Conservation (phyloP, 352 stramenopile species). For the Globisporangium polare region DNA sequence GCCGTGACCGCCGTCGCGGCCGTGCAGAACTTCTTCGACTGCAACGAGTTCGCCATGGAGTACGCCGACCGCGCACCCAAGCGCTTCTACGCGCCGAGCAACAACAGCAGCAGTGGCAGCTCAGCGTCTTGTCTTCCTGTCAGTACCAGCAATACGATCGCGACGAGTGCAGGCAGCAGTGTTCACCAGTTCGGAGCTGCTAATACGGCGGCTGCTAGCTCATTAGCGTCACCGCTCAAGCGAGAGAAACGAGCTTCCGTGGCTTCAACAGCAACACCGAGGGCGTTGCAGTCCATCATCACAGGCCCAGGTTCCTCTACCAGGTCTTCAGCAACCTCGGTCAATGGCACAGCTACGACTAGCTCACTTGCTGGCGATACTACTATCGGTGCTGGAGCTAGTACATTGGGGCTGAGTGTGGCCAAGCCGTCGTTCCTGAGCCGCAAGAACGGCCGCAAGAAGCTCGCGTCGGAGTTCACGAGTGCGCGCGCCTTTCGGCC, state of each 20-base stretch:
- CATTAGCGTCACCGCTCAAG: neutral
- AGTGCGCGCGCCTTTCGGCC: slow-evolving; percentile 41
- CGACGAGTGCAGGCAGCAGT: neutral
- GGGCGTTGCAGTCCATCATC: neutral
- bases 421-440: slow-evolving; percentile 20
- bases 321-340: slow-evolving; percentile 1
- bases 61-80: slow-evolving; percentile 43
- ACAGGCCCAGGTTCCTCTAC: neutral
- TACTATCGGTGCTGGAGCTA: neutral
- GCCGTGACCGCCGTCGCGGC: neutral
- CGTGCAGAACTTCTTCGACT: slow-evolving; percentile 19
- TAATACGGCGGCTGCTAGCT: neutral
- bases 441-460: slow-evolving; percentile 50
- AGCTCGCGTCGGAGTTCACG: slow-evolving; percentile 23
- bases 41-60: slow-evolving; percentile 65
- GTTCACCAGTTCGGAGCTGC: neutral
- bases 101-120: neutral
- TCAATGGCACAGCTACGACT: neutral
- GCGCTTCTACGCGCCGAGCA: slow-evolving; percentile 10
- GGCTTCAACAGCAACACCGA: neutral
- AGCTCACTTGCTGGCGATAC: too few relatives aligned
- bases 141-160: neutral
- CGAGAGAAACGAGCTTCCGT: slow-evolving; percentile 4
- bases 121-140: too few relatives aligned
- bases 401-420: neutral